Evolutionary conservation across 2,329 filamentous ascomycete genomes (phyloP), one percentile per base, ranked within the genome.

Genomic region (Periconia sp.): DNA sequence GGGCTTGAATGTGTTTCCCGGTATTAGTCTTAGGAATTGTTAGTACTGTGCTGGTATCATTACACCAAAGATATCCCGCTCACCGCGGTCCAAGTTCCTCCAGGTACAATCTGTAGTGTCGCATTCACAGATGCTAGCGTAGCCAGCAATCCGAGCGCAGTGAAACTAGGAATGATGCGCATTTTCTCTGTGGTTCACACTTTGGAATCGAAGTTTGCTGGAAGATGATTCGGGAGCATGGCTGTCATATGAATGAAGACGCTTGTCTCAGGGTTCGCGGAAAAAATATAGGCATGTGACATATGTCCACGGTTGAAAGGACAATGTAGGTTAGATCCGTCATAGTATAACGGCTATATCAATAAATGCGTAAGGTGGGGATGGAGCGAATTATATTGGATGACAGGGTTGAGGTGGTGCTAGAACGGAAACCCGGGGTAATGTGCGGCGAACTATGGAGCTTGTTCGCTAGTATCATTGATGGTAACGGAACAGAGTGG

Each of bases 1-100:
- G 86, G 0, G 86, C 86, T 74, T 89, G 85, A 2, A 89, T 76
- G 58, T 86, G 84, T 31, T 81, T 77, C 7, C 79, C 80, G 46
- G 65, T 75, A 75, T 73, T 73, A 15, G 63, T 69, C 71, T 73
- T 30, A 18, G 7, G 41, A 13, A 15, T 18, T 17, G 14, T 65
- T 27, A 64, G 55, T 8, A 19, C 27, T 11, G 20, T 3, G 14
- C 23, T 20, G 2, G 14, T 27, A 11, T 15, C 27, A 20, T 27
- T 30, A 11, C 11, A 8, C 30, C 10, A 5, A 6, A 3, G 33
- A 11, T 11, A 18, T 13, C 5, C 20, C 15, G 9, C 64, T 49
- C 54, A 71, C 70, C 9, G 69, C 70, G 10, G 73, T 75, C 72
- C 72, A 74, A n/a, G 73, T 74, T 37, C 65, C 73, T 8, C 73